A percentile compares a stretch with the other conserved stretches of the same genome.
Evolutionary conservation across 129 eudicot genomes (phyloP).

Genomic region (Tagetes erecta): DNA sequence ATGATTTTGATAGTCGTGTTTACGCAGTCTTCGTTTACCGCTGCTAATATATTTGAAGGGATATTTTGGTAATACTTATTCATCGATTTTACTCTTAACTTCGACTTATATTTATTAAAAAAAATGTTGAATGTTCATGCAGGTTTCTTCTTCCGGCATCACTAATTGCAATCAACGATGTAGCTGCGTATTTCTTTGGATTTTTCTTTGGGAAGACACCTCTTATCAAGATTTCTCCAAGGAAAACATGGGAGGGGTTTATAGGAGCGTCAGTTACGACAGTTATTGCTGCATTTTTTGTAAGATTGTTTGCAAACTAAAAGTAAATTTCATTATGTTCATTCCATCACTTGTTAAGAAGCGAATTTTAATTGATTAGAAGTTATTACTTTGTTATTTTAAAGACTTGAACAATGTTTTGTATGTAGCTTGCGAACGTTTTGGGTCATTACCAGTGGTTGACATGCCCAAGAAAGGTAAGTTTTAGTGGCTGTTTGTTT

Average conservation of each 20-base stretch:
- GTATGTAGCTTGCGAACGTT: conserved; percentile 66
- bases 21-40: conserved; percentile 78
- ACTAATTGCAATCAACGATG: conserved; percentile 73
- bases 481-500: not conserved
- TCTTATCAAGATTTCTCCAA: conserved; percentile 78
- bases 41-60: conserved; percentile 84
- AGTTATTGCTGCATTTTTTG: conserved; percentile 71
- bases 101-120: not conserved
- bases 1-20: conserved; percentile 89
- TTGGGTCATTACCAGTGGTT: conserved; percentile 75
- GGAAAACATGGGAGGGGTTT: conserved; percentile 95
- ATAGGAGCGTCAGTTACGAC: conserved; percentile 83
- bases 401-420: not conserved
- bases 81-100: conserved; percentile 5
- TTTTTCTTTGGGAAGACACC: conserved; percentile 91
- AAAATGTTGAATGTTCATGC: conserved; percentile 18
- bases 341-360: not conserved
- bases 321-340: not conserved
- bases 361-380: not conserved
- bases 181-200: conserved; percentile 77
- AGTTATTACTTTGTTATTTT: conserved; percentile 5
- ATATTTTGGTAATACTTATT: conserved; percentile 60
- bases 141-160: conserved; percentile 86
- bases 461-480: conserved; percentile 88
- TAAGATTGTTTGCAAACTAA: conserved; percentile 32